Evolutionary conservation across 2,329 filamentous ascomycete species (phyloP), one percentile per base, ranked within the genome.

Genomic region (Penicillium freii): DNA sequence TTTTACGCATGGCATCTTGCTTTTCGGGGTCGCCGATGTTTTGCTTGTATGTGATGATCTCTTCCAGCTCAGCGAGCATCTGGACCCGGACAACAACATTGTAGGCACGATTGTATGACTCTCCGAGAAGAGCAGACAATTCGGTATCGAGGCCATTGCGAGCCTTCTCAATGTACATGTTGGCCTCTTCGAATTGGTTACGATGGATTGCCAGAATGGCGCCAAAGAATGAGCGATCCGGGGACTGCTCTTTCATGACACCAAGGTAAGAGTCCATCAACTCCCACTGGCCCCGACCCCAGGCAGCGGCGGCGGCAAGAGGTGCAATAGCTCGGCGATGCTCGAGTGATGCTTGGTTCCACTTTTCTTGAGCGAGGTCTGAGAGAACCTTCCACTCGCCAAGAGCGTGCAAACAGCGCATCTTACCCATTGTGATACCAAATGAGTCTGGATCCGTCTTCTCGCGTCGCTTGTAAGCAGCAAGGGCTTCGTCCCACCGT

Each of bases 361-460:
- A 99, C 51, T 93, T 96, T 71, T 92, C 92, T 70, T 95, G 89
- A 0, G 92, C 93, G 54, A 99, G 81, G 48, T 86, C 87, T 0
- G 93, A 95, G 17, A 99, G 81, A 4, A 91, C 87, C 65, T 97
- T 95, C 94, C 94, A 99, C 74, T 99, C 94, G 60, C 94, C 94
- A 36, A 99, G 82, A 9, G 94, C 95, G 72, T 99, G 94, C 62
- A 97, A 79, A 81, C 94, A 99, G 47, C 94, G 87, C 94, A 99
- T 99, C 77, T 99, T 99, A 64, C 94, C 94, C 92, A 99, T 97
- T 34, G 96, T 92, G 53, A 99, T 91, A 59, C 97, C 94, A 59
- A 99, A 91, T 0, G 91, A 92, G 60, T 87, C 84, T 31, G 85
- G 84, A 31, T 91, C 81, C 63, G 91, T 87, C 51, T 80, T 77